Conservation (phyloP, 441 rosid genomes). For the Sinapis alba region DNA sequence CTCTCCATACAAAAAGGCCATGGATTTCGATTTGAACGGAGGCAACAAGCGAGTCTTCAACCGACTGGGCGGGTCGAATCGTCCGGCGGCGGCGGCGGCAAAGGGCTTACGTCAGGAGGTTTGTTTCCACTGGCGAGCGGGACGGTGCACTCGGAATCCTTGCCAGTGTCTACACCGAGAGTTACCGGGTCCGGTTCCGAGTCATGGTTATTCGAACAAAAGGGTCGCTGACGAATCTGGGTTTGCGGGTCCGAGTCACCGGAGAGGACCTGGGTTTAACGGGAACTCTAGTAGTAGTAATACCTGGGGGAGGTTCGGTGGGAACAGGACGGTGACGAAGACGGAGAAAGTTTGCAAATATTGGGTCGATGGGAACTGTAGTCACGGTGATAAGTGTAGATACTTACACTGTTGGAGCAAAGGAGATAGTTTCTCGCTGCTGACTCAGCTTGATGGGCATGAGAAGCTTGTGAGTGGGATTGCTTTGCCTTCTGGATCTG, state of each 20-base stretch:
- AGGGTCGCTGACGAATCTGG: slow-evolving; percentile 73
- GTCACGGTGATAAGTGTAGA: slow-evolving; percentile 79
- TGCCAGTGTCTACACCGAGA: slow-evolving; percentile 86
- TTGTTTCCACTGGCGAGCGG: slow-evolving; percentile 89
- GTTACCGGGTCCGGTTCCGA: slow-evolving; percentile 50
- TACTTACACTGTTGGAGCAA: slow-evolving; percentile 88
- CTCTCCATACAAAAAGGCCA: slow-evolving; percentile 14
- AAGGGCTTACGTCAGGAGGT: slow-evolving; percentile 57
- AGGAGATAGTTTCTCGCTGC: slow-evolving; percentile 69
- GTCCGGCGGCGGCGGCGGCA: slow-evolving; percentile 36
- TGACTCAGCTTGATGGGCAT: slow-evolving; percentile 93
- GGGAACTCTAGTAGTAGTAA: slow-evolving; percentile 30
- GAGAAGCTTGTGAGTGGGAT: slow-evolving; percentile 84
- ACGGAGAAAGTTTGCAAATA: slow-evolving; percentile 77
- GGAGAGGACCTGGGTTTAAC: slow-evolving; percentile 58
- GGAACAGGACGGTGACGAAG: slow-evolving; percentile 52
- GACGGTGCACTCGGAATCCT: slow-evolving; percentile 69
- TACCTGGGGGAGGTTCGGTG: slow-evolving; percentile 73
- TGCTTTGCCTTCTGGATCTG: slow-evolving; percentile 83
- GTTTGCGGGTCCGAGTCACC: slow-evolving; percentile 57
- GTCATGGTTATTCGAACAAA: slow-evolving; percentile 47
- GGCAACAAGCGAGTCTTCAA: slow-evolving; percentile 78
- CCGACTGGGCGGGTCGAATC: slow-evolving; percentile 54
- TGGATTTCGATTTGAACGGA: slow-evolving; percentile 76
- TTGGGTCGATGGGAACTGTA: slow-evolving; percentile 91